Evolutionary conservation across 75 land plant species (phyloP), one percentile per base, ranked within the genome.

Genomic region (Ceratopteris richardii): DNA sequence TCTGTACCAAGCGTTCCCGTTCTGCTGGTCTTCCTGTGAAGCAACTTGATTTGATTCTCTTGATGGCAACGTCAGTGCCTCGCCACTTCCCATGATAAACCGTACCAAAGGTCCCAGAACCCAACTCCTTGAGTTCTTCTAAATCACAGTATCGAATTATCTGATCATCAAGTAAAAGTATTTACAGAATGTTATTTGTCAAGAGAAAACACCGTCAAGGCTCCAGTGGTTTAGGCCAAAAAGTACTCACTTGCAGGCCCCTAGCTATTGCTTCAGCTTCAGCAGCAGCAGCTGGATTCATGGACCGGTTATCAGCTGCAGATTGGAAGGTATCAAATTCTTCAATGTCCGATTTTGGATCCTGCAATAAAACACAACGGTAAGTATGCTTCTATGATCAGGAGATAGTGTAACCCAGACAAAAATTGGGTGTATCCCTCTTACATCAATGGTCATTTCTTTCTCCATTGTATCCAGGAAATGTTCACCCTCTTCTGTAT

Each of bases 81-180:
- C 85, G 72, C 89, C 90, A 86, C 58, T 86, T 86, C 18, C 90
- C 90, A 74, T 86, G 90, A 43, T 82, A 82, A 20, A 86, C 90
- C 17, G 90, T 86, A n/a, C 85, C 89, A 71, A 79, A 86, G 0
- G 90, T 86, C 18, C 90, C 85, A 52, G 85, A 86, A 33, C 90
- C 90, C 37, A 86, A 41, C 56, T 86, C 85, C 23, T 68, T 56
- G 17, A 86, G 47, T 51, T 82, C 90, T 67, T 86, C 90, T 40
- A 86, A 78, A 46, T 86, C 86, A 51, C 36, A 47, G 28, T 86
- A 74, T 25, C 60, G 76, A 51, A 86, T 86, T 22, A 77, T 74
- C 90, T 86, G 36, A 4, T 18, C 22, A 33, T 46, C 14, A 14
- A 21, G 14, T 6, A 2, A 46, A 46, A 14, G 3, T 17, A 46